Percentiles rank a stretch among this genome's conserved stretches.
Evolutionary conservation across 768 basidiomycete species (phyloP).

Genomic region (Pisolithus marmoratus): DNA sequence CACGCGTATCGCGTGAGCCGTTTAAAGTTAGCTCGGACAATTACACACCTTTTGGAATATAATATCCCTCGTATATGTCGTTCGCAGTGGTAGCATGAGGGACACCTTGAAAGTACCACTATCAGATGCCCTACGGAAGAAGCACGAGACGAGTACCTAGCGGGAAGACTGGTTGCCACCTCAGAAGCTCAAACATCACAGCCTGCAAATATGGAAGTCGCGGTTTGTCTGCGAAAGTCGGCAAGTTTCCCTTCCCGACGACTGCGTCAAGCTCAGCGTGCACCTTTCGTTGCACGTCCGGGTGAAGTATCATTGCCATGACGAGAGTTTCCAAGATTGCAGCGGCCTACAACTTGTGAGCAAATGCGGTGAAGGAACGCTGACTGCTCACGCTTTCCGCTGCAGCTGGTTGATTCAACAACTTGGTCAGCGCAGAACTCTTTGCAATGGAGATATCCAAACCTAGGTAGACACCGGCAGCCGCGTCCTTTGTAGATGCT

Average conservation of each 20-base stretch:
- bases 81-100: constrained; percentile 1
- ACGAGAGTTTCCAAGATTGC: constrained; percentile 17
- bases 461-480: neutral
- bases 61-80: constrained; percentile 16
- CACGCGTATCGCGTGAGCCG: neutral
- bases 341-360: constrained; percentile 9
- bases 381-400: constrained; percentile 13
- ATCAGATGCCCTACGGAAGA: neutral
- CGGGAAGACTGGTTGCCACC: constrained; percentile 16
- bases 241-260: constrained; percentile 16
- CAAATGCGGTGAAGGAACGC: neutral
- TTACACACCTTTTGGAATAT: constrained; percentile 14
- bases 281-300: constrained; percentile 19
- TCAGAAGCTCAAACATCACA: constrained; percentile 17
- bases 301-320: constrained; percentile 21
- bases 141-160: constrained; percentile 2
- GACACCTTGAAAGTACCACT: neutral
- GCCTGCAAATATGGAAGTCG: constrained; percentile 23
- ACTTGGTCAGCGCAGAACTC: neutral
- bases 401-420: constrained; percentile 4
- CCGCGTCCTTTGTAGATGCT: neutral
- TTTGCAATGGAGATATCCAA: too few species aligned
- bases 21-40: neutral
- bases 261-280: constrained; percentile 23
- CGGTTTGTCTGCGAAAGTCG: constrained; percentile 19